phyloP scores from a whole-genome alignment of 2,329 filamentous ascomycete genomes.

The Colletotrichum tamarilloi region DNA sequence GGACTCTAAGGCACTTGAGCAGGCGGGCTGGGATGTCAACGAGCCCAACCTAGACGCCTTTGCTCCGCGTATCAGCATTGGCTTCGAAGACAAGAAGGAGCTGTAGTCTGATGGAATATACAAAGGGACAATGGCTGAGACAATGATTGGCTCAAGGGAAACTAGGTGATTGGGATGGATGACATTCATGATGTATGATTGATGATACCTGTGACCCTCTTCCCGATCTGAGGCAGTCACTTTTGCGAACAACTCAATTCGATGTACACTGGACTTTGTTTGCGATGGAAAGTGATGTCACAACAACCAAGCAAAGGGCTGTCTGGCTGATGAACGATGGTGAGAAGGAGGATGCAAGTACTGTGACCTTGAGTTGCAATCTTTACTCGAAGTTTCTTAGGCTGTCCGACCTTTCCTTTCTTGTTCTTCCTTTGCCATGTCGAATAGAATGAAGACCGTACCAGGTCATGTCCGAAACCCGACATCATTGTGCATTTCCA shows the following conservation, averaged over 20 bases:
- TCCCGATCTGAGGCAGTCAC: not conserved
- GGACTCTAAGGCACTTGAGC: not conserved
- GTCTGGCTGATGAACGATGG: not conserved
- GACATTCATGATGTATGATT: not conserved
- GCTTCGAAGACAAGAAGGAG: not conserved
- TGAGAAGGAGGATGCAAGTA: not conserved
- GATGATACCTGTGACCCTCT: not conserved
- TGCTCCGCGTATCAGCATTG: conserved; percentile 1
- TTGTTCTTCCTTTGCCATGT: not conserved
- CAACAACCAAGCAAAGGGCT: not conserved
- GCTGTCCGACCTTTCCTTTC: not conserved
- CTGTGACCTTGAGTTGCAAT: not conserved
- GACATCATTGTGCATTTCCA: no score
- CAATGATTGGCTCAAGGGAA: no score
- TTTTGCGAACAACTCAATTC: not conserved
- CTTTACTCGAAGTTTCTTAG: not conserved
- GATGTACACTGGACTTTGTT: not conserved
- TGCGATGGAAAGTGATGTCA: not conserved
- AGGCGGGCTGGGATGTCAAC: not conserved
- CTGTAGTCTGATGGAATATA: not conserved
- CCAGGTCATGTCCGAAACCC: no score
- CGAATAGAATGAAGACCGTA: no score
- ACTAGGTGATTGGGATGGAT: not conserved
- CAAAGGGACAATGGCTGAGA: no score
- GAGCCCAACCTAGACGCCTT: not conserved